Evolutionary conservation across 2,329 filamentous ascomycete genomes (phyloP).

Genomic region (Stachybotrys chartarum): DNA sequence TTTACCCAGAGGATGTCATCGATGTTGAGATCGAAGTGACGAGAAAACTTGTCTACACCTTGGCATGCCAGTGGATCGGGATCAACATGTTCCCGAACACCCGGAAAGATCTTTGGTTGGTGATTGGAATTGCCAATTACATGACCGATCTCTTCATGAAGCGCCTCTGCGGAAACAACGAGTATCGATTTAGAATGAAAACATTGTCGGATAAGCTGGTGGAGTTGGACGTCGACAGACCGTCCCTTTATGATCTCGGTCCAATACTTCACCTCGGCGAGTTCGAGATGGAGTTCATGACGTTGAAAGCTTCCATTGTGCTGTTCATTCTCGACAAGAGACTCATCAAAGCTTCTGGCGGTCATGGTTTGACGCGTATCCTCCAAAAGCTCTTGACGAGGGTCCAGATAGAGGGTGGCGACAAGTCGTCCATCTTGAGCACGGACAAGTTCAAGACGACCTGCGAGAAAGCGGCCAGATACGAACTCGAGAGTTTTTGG

Average conservation of each 20-base stretch:
- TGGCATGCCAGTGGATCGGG: constrained; percentile 91
- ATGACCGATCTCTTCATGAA: constrained; percentile 93
- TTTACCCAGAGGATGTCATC: constrained; percentile 79
- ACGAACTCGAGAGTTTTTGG: constrained; percentile 84
- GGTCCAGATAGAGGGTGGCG: constrained; percentile 58
- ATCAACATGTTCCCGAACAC: constrained; percentile 84
- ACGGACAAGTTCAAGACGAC: constrained; percentile 69
- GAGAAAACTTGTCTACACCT: constrained; percentile 69
- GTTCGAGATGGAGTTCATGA: constrained; percentile 85
- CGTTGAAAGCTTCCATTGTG: constrained; percentile 82
- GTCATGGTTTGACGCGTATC: constrained; percentile 78
- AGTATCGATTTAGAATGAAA: constrained; percentile 88
- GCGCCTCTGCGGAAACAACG: constrained; percentile 86
- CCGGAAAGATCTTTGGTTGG: constrained; percentile 77
- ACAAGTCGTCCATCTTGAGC: constrained; percentile 66
- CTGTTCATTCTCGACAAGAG: constrained; percentile 91
- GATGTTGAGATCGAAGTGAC: constrained; percentile 80
- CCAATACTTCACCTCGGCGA: constrained; percentile 69
- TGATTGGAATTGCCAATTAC: constrained; percentile 84
- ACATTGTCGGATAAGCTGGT: constrained; percentile 74
- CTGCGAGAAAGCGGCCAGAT: constrained; percentile 84
- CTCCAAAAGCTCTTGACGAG: constrained; percentile 81
- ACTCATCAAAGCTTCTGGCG: constrained; percentile 74
- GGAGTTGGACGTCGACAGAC: constrained; percentile 72
- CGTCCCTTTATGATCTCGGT: constrained; percentile 76